Conservation (phyloP, 495 filamentous ascomycete species). For the Trichoderma erinaceum region DNA sequence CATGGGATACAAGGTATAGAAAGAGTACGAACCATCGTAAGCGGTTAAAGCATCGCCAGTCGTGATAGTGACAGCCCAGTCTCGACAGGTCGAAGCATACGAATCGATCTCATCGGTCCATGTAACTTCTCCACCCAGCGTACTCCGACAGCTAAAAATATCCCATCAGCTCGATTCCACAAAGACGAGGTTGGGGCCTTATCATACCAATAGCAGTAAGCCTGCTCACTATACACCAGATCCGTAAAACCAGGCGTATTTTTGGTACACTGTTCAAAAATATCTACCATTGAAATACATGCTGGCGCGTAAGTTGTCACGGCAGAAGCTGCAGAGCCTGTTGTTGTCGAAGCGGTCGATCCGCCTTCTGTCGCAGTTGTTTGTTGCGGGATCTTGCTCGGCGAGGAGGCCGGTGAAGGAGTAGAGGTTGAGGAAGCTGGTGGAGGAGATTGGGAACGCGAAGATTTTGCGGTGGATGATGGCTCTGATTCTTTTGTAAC, state of each 20-base stretch:
- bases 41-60: neutral
- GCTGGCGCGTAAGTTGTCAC: neutral
- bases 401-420: neutral
- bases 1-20: neutral
- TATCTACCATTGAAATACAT: neutral
- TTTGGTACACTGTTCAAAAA: neutral
- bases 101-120: neutral
- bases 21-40: neutral
- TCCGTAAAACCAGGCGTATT: neutral
- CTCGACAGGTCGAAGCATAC: neutral
- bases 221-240: neutral
- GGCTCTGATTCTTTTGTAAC: neutral
- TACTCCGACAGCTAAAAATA: neutral
- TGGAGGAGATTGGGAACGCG: neutral
- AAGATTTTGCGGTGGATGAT: neutral
- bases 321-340: neutral
- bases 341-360: neutral
- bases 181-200: neutral
- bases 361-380: neutral
- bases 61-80: neutral
- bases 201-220: constrained; percentile 10
- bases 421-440: neutral
- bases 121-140: neutral
- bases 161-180: neutral
- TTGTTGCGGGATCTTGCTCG: neutral